phyloP scores from a whole-genome alignment of 208 protist species.

The Crithidia bombi region DNA sequence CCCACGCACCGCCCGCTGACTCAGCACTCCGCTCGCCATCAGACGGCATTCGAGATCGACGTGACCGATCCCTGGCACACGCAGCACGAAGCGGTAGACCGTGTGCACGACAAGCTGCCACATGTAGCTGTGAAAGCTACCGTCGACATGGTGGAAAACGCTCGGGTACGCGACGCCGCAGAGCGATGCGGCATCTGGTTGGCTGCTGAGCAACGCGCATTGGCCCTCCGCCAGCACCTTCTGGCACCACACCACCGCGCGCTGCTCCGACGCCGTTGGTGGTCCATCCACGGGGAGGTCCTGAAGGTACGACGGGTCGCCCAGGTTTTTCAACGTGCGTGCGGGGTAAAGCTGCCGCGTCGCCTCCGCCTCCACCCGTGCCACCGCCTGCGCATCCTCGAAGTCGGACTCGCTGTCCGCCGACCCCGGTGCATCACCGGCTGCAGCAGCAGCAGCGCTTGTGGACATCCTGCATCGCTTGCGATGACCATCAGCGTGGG shows the following conservation, averaged over 20 bases:
- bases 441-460: neutral
- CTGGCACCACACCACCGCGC: conserved; percentile 28
- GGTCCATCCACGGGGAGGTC: conserved; percentile 51
- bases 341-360: conserved; percentile 49
- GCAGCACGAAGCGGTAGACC: conserved; percentile 60
- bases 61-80: conserved; percentile 62
- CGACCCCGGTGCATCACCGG: neutral
- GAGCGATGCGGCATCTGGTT: neutral
- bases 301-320: conserved; percentile 25
- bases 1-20: conserved; percentile 42
- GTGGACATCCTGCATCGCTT: neutral
- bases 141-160: conserved; percentile 88
- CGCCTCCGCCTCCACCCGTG: conserved; percentile 19
- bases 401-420: conserved; percentile 12
- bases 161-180: conserved; percentile 60
- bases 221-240: conserved; percentile 5
- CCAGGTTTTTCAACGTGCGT: conserved; percentile 21
- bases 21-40: conserved; percentile 56
- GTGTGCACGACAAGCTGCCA: conserved; percentile 67
- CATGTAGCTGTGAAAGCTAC: conserved; percentile 77
- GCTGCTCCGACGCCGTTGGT: conserved; percentile 39
- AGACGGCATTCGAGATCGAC: conserved; percentile 42
- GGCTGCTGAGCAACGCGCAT: conserved; percentile 1
- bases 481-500: neutral
- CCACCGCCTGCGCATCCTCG: conserved; percentile 25